phyloP scores from a whole-genome alignment of 2,329 filamentous ascomycete species.

The Aspergillus calidoustus region DNA sequence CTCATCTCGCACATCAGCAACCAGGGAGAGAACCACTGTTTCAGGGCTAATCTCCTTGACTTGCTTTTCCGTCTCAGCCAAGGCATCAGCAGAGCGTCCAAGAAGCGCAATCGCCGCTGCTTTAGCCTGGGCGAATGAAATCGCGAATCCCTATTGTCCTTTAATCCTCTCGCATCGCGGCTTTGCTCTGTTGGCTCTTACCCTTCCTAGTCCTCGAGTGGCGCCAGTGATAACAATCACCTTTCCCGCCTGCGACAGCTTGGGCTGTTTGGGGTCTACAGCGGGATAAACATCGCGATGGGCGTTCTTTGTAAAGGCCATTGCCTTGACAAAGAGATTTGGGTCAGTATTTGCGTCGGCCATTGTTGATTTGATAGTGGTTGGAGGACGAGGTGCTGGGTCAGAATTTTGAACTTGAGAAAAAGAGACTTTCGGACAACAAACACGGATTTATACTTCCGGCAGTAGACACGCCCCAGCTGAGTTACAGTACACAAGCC shows the following conservation, averaged over 20 bases:
- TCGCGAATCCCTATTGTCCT: conserved; percentile 33
- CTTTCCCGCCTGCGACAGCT: conserved; percentile 41
- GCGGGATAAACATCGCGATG: conserved; percentile 47
- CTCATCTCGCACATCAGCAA: conserved; percentile 37
- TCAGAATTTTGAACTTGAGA: no score
- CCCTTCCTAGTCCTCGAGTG: conserved; percentile 43
- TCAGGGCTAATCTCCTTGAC: conserved; percentile 35
- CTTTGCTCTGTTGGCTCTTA: no score
- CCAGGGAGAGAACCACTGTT: conserved; percentile 35
- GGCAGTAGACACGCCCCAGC: no score
- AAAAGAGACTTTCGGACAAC: no score
- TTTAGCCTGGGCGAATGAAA: conserved; percentile 42
- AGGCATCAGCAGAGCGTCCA: conserved; percentile 34
- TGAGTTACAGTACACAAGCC: no score
- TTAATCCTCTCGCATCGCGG: neutral
- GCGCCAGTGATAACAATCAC: conserved; percentile 49
- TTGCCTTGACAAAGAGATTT: conserved; percentile 8
- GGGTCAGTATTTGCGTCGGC: neutral
- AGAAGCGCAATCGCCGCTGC: conserved; percentile 27
- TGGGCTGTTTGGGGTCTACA: conserved; percentile 41
- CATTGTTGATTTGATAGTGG: no score
- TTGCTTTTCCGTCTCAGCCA: conserved; percentile 29
- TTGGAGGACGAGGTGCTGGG: no score
- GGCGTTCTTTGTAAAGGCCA: conserved; percentile 37
- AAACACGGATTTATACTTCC: no score